These are phyloP conservation scores for Verbascum thapsus DNA, from an alignment of 257 asterid species.

Conservation along the genomic window DNA sequence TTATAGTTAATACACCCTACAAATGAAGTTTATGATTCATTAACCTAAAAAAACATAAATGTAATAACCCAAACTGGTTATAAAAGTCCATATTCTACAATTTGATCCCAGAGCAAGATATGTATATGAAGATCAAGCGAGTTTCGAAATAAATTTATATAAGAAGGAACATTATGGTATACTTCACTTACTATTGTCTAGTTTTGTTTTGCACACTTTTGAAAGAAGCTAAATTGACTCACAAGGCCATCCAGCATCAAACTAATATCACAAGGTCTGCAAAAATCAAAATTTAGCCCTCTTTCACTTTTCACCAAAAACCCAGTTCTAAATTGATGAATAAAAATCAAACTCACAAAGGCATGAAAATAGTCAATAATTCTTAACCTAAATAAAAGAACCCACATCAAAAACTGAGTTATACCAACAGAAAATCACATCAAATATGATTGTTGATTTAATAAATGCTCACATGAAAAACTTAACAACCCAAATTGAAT, in stretches of 20 bases:
- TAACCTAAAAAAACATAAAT: conserved; percentile 6
- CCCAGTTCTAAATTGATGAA: too few species aligned
- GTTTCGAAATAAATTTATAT: too few species aligned
- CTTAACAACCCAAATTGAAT: not conserved
- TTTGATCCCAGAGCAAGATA: not conserved
- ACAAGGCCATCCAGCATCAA: conserved; percentile 11
- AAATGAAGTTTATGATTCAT: not conserved
- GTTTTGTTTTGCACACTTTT: not conserved
- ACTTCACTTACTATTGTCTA: too few species aligned
- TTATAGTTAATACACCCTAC: not conserved
- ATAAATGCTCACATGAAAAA: conserved; percentile 13
- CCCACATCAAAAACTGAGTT: conserved; percentile 22
- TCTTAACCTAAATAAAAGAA: conserved; percentile 9
- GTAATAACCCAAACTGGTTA: conserved; percentile 8
- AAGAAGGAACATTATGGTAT: too few species aligned
- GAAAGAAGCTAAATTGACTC: conserved; percentile 7
- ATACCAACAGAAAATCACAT: not conserved
- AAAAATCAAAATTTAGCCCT: too few species aligned
- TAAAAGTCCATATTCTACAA: not conserved
- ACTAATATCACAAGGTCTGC: conserved; percentile 13
- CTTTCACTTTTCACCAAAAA: not conserved
- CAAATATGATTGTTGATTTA: conserved; percentile 11
- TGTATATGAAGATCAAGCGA: not conserved
- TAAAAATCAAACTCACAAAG: too few species aligned
- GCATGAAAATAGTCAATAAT: not conserved